phyloP scores from a whole-genome alignment of 305 asterid species.

The Vinca major region DNA sequence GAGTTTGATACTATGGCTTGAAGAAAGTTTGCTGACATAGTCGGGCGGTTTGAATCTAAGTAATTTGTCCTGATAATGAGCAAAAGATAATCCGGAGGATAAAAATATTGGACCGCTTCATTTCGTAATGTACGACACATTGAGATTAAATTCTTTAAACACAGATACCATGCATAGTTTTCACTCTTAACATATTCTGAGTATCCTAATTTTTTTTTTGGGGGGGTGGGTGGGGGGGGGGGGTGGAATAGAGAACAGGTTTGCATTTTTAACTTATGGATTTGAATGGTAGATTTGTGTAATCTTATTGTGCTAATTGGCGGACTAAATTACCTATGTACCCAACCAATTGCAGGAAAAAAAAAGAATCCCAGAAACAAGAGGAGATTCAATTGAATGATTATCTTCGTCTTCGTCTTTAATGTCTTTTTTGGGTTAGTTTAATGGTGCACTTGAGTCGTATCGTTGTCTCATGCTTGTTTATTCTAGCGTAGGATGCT shows the following conservation, averaged over 20 bases:
- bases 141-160: not conserved
- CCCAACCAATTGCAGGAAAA: not conserved
- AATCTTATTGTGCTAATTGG: not conserved
- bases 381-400: no score
- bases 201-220: not conserved
- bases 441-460: no score
- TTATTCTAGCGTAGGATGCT: constrained; percentile 7
- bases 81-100: not conserved
- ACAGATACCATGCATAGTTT: not conserved
- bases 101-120: not conserved
- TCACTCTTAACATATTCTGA: not conserved
- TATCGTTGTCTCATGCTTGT: not conserved
- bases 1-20: constrained; percentile 4
- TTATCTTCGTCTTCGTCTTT: no score
- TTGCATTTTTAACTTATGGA: not conserved
- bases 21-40: not conserved
- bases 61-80: not conserved
- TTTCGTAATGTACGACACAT: not conserved
- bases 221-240: no score
- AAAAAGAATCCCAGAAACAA: no score
- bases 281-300: not conserved
- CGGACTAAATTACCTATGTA: not conserved
- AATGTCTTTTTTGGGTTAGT: no score
- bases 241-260: not conserved
- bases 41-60: not conserved